Base-by-base conservation (phyloP, 2,329 filamentous ascomycete species). In the Aureobasidium mangrovei region DNA sequence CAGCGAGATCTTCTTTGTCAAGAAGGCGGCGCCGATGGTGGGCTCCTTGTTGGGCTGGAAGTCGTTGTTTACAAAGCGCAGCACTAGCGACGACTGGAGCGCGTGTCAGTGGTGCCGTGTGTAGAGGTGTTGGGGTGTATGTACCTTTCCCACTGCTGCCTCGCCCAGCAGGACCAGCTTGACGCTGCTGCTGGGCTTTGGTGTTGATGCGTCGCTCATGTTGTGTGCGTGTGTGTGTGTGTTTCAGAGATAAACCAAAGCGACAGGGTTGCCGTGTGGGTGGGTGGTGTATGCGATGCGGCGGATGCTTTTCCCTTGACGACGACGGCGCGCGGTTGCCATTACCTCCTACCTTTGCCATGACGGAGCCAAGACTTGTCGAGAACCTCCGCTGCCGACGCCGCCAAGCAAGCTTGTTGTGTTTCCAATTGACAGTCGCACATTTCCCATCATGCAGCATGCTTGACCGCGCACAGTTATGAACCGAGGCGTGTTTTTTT, bases 41-140 rank as follows among this genome's bases (percentile, higher is more conserved):
- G 93, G 93, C 72, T 98, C 93, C 78, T 97, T 97, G 75, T 97
- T 97, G 75, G 97, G 93, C 77, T 98, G 93, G 67, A 98, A 98
- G 74, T 97, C 91, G 75, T 98, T 93, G 80, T 97, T 97, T 69
- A 98, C 93, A 74, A 98, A 98, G 67, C 93, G 89, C 69, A 98
- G 81, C 60, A 98, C 93, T 56, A 98, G 84, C 43, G 93, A 98
- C 47, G 93, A 97, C 93, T 95, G 66, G 27, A 55, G 51, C n/a
- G 48, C 49, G 57, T 45, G 41, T 53, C n/a, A 55, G 58, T 46
- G 49, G 40, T 18, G 18, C 18, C 18, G 54, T 66, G 57, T 65
- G 58, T 29, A 40, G 51, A 26, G 35, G 5, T 29, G 49, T 12
- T 28, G 27, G 24, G 27, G 40, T 47, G 7, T 27, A 35, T 28